A percentile compares a stretch with the other conserved stretches of the same genome.
Evolutionary conservation across 768 basidiomycete species (phyloP).

Genomic region (Auriscalpium orientale): DNA sequence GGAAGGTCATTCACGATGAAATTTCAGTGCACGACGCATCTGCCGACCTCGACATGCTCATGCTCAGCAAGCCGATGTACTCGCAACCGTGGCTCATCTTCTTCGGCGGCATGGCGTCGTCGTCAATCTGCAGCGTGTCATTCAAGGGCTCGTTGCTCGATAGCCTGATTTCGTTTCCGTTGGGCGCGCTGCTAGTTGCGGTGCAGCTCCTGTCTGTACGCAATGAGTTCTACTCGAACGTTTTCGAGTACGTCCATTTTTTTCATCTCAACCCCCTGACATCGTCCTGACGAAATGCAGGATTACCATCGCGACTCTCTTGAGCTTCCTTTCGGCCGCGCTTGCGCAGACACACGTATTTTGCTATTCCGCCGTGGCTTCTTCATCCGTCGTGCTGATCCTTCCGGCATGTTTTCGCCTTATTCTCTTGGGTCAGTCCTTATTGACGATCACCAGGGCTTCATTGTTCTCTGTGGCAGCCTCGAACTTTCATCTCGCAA

Average conservation of each 20-base stretch:
- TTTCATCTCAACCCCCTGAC: background rate
- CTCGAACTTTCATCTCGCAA: slow-evolving; percentile 77
- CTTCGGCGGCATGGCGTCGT: slow-evolving; percentile 72
- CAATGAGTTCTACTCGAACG: slow-evolving; percentile 73
- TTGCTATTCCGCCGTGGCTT: slow-evolving; percentile 77
- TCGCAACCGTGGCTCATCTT: slow-evolving; percentile 52
- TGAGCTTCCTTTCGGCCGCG: slow-evolving; percentile 74
- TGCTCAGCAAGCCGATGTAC: slow-evolving; percentile 60
- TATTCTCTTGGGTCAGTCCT: background rate
- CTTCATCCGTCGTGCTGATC: slow-evolving; percentile 72
- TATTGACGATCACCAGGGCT: slow-evolving; percentile 31
- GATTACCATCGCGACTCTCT: slow-evolving; percentile 71
- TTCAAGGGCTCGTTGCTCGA: slow-evolving; percentile 79
- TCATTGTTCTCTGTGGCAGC: slow-evolving; percentile 62
- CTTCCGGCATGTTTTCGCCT: slow-evolving; percentile 45
- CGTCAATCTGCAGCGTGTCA: slow-evolving; percentile 63
- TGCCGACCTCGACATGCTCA: slow-evolving; percentile 59
- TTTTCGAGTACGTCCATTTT: slow-evolving; percentile 53
- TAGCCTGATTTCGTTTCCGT: slow-evolving; percentile 59
- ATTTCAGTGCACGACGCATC: slow-evolving; percentile 70
- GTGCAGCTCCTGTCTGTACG: slow-evolving; percentile 66
- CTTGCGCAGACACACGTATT: slow-evolving; percentile 60
- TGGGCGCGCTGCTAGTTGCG: slow-evolving; percentile 66
- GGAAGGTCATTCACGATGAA: slow-evolving; percentile 82
- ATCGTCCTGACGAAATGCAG: slow-evolving; percentile 26